Base-by-base conservation (phyloP, 805 yeast species). In the Ogataea saltuana region DNA sequence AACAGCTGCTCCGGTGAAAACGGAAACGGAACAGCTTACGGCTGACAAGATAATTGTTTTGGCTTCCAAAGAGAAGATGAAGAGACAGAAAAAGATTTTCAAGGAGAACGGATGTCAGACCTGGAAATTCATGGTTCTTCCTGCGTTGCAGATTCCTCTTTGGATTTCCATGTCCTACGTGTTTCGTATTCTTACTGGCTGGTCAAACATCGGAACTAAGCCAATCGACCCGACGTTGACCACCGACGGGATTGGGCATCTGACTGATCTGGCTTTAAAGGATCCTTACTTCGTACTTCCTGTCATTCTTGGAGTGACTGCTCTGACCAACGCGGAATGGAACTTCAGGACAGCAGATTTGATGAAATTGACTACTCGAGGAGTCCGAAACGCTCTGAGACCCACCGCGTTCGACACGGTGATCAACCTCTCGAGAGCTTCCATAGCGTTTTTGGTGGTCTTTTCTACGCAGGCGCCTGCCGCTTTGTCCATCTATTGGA, bases 401-500 rank as follows among this genome's bases (percentile, higher is more conserved):
- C 78, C 84, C 4, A 79, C 85, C 1, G 64, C 79, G 5, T 71
- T 78, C 38, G 86, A 81, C 54, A 75, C 88, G 2, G 57, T 90
- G 26, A 73, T 86, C 42, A 88, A 81, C 48, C 57, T 86, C 2
- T 78, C 95, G 2, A 71, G 97, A 55, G 71, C 87, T 50, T 80
- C 91, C 17, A 79, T 86, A 40, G 80, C 89, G 1, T 80, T 87
- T 50, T 70, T 91, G 64, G 88, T 88, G 84, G 89, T 88, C 4
- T 70, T 89, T 15, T 74, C 96, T 0, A 78, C 89, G 30, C 93
- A 89, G 55, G 95, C 96, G 0, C 96, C 98, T 0, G 70, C 83
- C 21, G 88, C 95, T 0, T 67, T 90, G 26, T 78, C 84, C 0
- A 60, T 88, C n/a, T 91, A 90, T 65, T 91, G 98, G 99, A 74